These are phyloP conservation scores for Cutaneotrichosporon sp. DNA, from an alignment of 1,284 basidiomycete genomes.

Conservation along the genomic window DNA sequence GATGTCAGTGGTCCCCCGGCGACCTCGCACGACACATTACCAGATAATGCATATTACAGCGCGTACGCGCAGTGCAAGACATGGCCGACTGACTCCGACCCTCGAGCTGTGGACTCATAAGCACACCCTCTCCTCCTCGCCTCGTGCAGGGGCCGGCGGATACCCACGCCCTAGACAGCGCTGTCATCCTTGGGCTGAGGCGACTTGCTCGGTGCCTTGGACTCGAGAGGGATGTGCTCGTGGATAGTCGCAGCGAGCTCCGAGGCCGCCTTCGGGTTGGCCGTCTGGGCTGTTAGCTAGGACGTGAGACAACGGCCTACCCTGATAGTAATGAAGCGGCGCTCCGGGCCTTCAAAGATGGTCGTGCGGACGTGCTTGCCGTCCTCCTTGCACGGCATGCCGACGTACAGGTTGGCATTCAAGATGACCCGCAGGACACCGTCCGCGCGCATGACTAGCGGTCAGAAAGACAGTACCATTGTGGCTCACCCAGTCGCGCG, in stretches of 20 bases:
- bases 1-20: too few relatives aligned
- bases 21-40: not conserved
- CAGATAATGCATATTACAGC: not conserved
- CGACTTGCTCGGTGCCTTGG: constrained; percentile 4
- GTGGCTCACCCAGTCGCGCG: constrained; percentile 64
- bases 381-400: constrained; percentile 69
- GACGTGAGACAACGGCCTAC: constrained; percentile 51
- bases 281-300: constrained; percentile 48
- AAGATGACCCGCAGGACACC: constrained; percentile 79
- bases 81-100: not conserved
- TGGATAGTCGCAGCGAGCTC: constrained; percentile 37
- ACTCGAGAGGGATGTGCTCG: constrained; percentile 37
- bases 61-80: not conserved
- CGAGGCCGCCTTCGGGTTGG: constrained; percentile 58
- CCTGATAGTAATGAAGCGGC: constrained; percentile 69
- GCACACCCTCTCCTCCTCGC: not conserved
- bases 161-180: not conserved
- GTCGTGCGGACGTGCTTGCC: constrained; percentile 76
- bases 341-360: constrained; percentile 61
- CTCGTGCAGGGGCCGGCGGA: not conserved
- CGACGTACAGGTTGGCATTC: constrained; percentile 78
- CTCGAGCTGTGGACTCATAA: not conserved
- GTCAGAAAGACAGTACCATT: not conserved
- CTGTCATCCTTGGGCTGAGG: not conserved
- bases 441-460: constrained; percentile 86